Evolutionary conservation across 192 early-diverging fungal genomes (phyloP), one percentile per base, ranked within the genome.

Genomic region (Coemansia sp.): DNA sequence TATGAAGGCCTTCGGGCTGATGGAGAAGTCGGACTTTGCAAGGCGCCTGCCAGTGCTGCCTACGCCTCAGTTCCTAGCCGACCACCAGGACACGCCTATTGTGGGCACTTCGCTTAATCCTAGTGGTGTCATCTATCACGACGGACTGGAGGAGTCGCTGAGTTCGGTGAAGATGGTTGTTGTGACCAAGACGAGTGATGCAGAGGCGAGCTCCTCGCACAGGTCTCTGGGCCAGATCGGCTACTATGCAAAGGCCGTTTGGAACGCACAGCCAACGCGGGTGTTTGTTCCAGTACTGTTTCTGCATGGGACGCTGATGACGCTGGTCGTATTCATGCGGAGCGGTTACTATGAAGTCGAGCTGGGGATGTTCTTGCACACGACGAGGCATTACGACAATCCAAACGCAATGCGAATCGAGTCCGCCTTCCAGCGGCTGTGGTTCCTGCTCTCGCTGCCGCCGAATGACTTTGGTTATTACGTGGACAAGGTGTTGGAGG

Each of bases 201-300:
- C n/a, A 8, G 35, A 14, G 7, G 16, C 14, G 14, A 17, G n/a
- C 0, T 37, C 19, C 19, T 5, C 7, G 8, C 7, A 37, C 8
- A 17, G 7, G 11, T 8, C 13, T 12, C 35, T 43, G 56, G 71
- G 50, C 19, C 70, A 44, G 40, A 22, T 70, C 31, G 67, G 38
- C 13, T 37, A 62, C 21, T 70, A 62, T 10, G 54, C 43, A 2
- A 8, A 17, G 10, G 10, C 14, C 1, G 14, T 59, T n/a, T 51
- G 51, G 52, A 7, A 32, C 26, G 16, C 11, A 5, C 62, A 64
- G 30, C 43, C 44, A 1, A 51, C 46, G 1, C 47, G 54, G 1
- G 35, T 25, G 1, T 64, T 42, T 46, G 54, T 38, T 1, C 53
- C 47, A 0, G 27, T 52, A 3, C 21, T 64, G 0, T 25, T 52